Base-by-base conservation (phyloP, 2,329 filamentous ascomycete species). In the Aureobasidium sp. region DNA sequence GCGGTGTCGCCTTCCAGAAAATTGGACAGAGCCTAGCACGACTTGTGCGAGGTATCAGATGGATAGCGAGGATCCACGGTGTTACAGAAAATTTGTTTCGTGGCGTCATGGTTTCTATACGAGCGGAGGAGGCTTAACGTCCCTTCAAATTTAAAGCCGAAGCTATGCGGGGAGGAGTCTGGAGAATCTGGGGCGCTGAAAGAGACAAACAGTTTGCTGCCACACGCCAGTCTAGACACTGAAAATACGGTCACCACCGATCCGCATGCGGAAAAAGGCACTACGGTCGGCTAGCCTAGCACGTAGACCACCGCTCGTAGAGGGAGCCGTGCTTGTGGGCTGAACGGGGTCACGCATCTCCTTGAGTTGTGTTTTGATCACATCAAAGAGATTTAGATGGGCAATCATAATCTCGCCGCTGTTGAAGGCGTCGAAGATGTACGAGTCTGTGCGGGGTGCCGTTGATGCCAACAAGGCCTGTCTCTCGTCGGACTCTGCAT, bases 371-470 rank as follows among this genome's bases (percentile, higher is more conserved):
- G 78, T 74, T 8, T 73, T 70, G 36, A 79, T 66, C 0, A 76
- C 77, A 62, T 75, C 72, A 57, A 73, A 64, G 29, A 79, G 62
- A 55, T 75, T 70, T 55, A 80, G 71, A 62, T 79, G 75, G 2
- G 74, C 77, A 62, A 80, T 70, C 14, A 79, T 70, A 62, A 76
- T 76, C 64, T 80, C 77, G 14, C 78, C 78, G 8, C 77, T 78
- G 63, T 74, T 74, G 65, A 80, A 77, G 34, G 75, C 68, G 62
- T 80, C 78, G 59, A 79, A 74, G 36, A 75, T 72, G 55, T 72
- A 66, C 3, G 68, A 68, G 61, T 74, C 71, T 27, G 69, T 68
- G 27, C 65, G 67, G 8, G 68, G 67, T 17, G 63, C 64, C 29
- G 55, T 64, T 36, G 63, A 61, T 22, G 37, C 31, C 49, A 67